Conservation (phyloP, 306 rosid species). For the Lablab purpureus region DNA sequence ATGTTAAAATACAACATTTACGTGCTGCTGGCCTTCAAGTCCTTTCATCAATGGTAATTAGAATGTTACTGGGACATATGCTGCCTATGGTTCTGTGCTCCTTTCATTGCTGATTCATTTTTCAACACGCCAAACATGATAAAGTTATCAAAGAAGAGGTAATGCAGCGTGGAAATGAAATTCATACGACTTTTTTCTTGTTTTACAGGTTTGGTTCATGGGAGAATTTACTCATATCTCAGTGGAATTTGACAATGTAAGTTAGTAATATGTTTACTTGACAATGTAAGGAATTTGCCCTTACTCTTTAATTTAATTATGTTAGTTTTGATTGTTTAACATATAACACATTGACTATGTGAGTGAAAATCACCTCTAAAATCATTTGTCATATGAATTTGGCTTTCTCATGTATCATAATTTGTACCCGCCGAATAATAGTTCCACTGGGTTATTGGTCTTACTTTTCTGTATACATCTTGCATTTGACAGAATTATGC, state of each 20-base stretch:
- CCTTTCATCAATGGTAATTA: constrained; percentile 69
- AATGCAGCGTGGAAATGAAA: constrained; percentile 8
- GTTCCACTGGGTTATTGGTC: constrained; percentile 29
- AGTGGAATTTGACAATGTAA: constrained; percentile 69
- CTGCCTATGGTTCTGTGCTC: constrained; percentile 14
- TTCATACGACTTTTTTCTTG: constrained; percentile 39
- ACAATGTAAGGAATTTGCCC: background rate
- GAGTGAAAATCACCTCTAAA: constrained; percentile 13
- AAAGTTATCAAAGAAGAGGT: constrained; percentile 19
- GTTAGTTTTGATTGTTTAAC: constrained; percentile 24
- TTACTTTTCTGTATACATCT: constrained; percentile 16
- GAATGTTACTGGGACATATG: constrained; percentile 28
- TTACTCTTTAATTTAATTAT: background rate
- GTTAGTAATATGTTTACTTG: constrained; percentile 44
- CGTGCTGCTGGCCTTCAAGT: constrained; percentile 69
- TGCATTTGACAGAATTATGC: constrained; percentile 44
- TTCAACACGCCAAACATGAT: constrained; percentile 24
- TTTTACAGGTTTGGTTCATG: constrained; percentile 81
- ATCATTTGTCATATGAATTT: constrained; percentile 6
- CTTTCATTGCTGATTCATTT: constrained; percentile 29
- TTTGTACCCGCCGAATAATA: constrained; percentile 1
- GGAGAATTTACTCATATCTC: constrained; percentile 80
- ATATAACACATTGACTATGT: constrained; percentile 7
- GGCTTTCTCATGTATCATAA: constrained; percentile 16
- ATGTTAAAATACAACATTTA: constrained; percentile 46